Conservation (phyloP, 169 alveolate species). For the Cryptosporidium sp. region DNA sequence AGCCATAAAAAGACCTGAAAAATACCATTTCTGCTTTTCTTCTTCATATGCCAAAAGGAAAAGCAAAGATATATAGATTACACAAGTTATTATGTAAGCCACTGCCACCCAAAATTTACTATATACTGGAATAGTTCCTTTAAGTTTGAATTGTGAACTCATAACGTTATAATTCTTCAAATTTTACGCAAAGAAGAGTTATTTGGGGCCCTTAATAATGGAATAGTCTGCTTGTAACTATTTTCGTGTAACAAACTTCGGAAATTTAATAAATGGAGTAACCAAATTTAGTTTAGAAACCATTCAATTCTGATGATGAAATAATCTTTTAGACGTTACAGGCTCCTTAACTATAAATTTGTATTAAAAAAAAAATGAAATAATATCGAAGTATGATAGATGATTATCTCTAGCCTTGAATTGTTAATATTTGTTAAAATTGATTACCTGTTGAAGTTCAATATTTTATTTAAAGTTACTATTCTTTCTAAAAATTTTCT, state of each 20-base stretch:
- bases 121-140: background rate
- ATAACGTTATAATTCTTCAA: background rate
- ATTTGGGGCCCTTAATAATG: background rate
- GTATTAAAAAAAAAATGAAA: background rate
- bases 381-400: no score
- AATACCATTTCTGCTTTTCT: slow-evolving; percentile 40
- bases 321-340: no score
- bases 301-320: background rate
- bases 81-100: slow-evolving; percentile 1
- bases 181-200: background rate
- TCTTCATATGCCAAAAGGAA: slow-evolving; percentile 34
- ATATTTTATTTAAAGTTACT: no score
- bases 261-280: background rate
- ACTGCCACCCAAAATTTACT: slow-evolving; percentile 11
- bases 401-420: no score
- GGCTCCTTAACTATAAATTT: background rate
- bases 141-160: background rate
- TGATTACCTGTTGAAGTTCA: background rate
- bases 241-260: background rate
- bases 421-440: background rate
- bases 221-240: background rate
- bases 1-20: slow-evolving; percentile 33
- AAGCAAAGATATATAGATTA: slow-evolving; percentile 11
- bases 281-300: background rate
- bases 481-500: background rate